phyloP scores from a whole-genome alignment of 441 rosid species.

The Biscutella laevigata region DNA sequence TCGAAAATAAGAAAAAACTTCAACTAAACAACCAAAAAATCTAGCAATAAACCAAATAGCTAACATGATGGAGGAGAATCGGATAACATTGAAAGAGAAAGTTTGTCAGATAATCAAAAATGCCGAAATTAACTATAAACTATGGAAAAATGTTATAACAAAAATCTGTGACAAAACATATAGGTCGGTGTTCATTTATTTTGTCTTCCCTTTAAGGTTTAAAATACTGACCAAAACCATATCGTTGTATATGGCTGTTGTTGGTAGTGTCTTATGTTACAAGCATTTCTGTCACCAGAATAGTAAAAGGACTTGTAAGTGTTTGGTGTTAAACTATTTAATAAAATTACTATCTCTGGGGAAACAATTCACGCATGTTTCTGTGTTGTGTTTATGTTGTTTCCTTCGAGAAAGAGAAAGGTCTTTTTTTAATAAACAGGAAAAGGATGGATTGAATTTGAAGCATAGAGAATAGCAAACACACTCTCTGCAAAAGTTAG shows the following conservation, averaged over 20 bases:
- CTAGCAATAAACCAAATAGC: too few species aligned
- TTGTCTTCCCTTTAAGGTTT: not conserved
- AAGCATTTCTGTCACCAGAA: not conserved
- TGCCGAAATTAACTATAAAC: too few species aligned
- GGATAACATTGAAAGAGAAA: too few species aligned
- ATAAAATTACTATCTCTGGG: not conserved
- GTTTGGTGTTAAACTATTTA: not conserved
- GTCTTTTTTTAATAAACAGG: slow-evolving; percentile 18
- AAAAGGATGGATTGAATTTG: slow-evolving; percentile 17
- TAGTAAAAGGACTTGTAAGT: not conserved
- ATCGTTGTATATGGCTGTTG: not conserved
- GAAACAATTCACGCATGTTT: slow-evolving; percentile 26
- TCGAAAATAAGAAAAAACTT: too few species aligned
- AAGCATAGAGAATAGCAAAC: slow-evolving; percentile 23
- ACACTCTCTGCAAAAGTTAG: slow-evolving; percentile 26
- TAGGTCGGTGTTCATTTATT: not conserved
- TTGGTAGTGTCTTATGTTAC: not conserved
- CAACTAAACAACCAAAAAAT: too few species aligned
- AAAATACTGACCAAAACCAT: not conserved
- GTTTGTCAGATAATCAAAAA: too few species aligned
- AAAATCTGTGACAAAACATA: slow-evolving; percentile 3
- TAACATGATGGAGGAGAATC: too few species aligned
- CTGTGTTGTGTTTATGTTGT: slow-evolving; percentile 17
- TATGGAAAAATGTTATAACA: too few species aligned
- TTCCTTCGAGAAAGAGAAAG: slow-evolving; percentile 25